Evolutionary conservation across 164 flowering plant species (phyloP).

Genomic region (Nymphaea thermarum): DNA sequence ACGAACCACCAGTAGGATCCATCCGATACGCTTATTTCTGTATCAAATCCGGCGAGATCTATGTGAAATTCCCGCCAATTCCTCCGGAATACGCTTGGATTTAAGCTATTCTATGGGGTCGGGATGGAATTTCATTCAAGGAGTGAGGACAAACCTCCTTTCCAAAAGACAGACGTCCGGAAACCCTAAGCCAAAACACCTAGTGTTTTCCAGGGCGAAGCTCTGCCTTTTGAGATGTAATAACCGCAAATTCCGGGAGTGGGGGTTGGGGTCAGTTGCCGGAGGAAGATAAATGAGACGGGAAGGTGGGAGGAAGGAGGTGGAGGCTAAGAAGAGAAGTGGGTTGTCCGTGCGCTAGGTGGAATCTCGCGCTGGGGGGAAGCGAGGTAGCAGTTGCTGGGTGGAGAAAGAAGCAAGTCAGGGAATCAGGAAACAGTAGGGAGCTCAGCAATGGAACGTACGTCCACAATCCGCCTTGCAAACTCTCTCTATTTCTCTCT

Average conservation of each 20-base stretch:
- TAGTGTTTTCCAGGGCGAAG: not conserved
- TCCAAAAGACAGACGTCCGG: not conserved
- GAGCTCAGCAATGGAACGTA: not conserved
- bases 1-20: not conserved
- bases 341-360: not conserved
- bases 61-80: not conserved
- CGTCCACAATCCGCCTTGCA: not conserved
- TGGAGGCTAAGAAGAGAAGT: not conserved
- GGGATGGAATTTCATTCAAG: not conserved
- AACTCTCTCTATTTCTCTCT: not conserved
- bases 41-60: not conserved
- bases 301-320: not conserved
- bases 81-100: not conserved
- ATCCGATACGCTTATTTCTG: not conserved
- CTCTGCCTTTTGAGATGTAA: not conserved
- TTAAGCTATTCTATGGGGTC: not conserved
- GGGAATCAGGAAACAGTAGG: not conserved
- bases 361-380: not conserved
- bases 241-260: too few relatives aligned
- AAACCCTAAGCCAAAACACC: not conserved
- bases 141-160: not conserved
- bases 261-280: too few relatives aligned
- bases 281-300: too few relatives aligned
- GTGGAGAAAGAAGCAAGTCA: not conserved
- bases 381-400: not conserved